Evolutionary conservation across 2,329 filamentous ascomycete genomes (phyloP).

Genomic region (Aureobasidium sp.): DNA sequence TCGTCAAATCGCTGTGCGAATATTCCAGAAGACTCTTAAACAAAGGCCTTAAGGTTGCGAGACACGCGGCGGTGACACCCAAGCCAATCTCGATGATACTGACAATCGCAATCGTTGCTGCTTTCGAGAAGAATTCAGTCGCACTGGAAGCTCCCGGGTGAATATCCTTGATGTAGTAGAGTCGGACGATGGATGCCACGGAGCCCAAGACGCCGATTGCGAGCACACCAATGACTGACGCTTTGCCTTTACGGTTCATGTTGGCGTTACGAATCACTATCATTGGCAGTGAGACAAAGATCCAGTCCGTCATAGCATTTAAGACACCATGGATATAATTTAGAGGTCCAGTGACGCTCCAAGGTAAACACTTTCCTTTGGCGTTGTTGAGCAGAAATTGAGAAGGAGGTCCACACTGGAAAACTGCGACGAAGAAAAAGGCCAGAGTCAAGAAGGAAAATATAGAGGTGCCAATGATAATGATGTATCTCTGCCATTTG

Average conservation of each 20-base stretch:
- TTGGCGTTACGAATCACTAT: constrained; percentile 34
- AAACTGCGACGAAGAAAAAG: constrained; percentile 27
- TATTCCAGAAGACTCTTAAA: constrained; percentile 17
- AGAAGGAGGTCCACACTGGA: constrained; percentile 23
- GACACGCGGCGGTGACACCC: constrained; percentile 28
- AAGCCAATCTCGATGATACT: constrained; percentile 29
- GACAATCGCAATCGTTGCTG: constrained; percentile 20
- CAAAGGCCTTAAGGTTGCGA: constrained; percentile 29
- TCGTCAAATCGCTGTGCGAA: neutral
- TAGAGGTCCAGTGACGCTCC: constrained; percentile 22
- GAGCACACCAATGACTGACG: constrained; percentile 35
- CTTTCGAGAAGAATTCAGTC: neutral
- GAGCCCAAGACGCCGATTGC: constrained; percentile 30
- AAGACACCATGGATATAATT: constrained; percentile 24
- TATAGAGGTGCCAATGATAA: constrained; percentile 22
- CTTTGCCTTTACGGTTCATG: constrained; percentile 34
- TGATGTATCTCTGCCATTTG: constrained; percentile 30
- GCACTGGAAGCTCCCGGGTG: constrained; percentile 15
- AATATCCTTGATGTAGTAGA: constrained; percentile 22
- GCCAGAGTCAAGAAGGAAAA: constrained; percentile 29
- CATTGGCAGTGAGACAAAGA: constrained; percentile 33
- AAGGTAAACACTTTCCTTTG: constrained; percentile 17
- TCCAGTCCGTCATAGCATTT: constrained; percentile 31
- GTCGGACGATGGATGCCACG: constrained; percentile 22
- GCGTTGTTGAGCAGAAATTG: constrained; percentile 20